Evolutionary conservation across 73 alveolate genomes (phyloP), one percentile per base, ranked within the genome.

Genomic region (Paramecium caudatum): DNA sequence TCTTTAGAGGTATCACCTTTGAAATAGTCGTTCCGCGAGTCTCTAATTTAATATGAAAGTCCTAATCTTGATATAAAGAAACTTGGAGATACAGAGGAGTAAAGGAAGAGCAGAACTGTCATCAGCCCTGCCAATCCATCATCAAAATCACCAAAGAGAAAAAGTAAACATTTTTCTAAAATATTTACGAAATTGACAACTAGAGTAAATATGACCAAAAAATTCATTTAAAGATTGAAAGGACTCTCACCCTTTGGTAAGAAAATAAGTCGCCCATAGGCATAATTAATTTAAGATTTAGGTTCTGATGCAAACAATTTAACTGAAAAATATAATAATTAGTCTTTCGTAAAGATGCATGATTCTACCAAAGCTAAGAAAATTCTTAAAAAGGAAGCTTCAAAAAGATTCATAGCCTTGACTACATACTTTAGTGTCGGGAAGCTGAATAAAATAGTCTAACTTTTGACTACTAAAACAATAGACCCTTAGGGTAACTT

Each of bases 401-500:
- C 34, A 12, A 12, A 65, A 36, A 49, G 33, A 65, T 65, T 32
- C 34, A 33, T 32, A 65, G 61, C 55, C 7, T 65, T 65, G 21
- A 65, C 27, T 9, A 32, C 49, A 13, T 65, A 33, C 47, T 65
- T 36, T 33, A 65, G 45, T 55, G 3, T 25, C 13, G 23, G 80
- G 23, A 55, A 55, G 30, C 30, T 23, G 30, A 27, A 17, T 27
- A 9, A 4, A 8, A 33, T 65, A 0, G 4, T 65, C 19, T 16
- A 8, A 17, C 16, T 32, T 17, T 32, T 65, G 1, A 30, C 27
- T 32, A 65, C 27, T 65, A 33, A 21, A 7, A 74, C 88, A 30
- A 74, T 74, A 16, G 47, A 43, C 43, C 88, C 88, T 3, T 43
- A 74, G 55, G 88, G 69, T 0, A 41, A 74, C 21, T 74, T 74